A percentile compares a stretch with the other conserved stretches of the same genome.
phyloP scores from a whole-genome alignment of 164 flowering plant species.

The Amborella trichopoda region DNA sequence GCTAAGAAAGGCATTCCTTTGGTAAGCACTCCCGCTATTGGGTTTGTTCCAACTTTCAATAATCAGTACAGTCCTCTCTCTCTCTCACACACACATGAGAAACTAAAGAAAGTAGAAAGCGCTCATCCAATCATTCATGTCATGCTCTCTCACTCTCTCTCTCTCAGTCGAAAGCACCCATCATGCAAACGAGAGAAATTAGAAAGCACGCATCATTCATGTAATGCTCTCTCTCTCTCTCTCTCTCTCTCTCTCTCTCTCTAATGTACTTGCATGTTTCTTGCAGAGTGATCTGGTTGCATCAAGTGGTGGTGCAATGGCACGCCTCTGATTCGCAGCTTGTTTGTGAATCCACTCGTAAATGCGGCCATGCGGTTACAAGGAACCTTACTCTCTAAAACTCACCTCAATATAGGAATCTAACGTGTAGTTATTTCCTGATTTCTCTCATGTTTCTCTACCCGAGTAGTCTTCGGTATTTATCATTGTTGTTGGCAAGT shows the following conservation, averaged over 20 bases:
- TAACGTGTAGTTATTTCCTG: too few relatives aligned
- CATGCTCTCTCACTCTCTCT: neutral
- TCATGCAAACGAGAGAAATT: too few relatives aligned
- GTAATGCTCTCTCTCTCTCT: neutral
- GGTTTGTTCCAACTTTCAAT: neutral
- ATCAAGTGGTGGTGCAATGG: neutral
- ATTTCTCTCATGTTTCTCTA: too few relatives aligned
- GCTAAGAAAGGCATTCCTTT: constrained; percentile 60
- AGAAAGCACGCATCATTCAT: neutral
- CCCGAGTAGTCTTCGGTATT: too few relatives aligned
- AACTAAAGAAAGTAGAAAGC: too few relatives aligned
- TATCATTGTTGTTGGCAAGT: too few relatives aligned
- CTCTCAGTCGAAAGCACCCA: neutral
- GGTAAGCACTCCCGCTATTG: constrained; percentile 50
- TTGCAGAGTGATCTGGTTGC: neutral
- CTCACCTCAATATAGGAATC: too few relatives aligned
- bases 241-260: neutral
- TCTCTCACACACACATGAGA: neutral
- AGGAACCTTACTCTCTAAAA: too few relatives aligned
- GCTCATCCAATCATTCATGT: too few relatives aligned
- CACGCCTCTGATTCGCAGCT: too few relatives aligned
- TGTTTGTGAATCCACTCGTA: too few relatives aligned
- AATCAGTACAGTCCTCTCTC: neutral
- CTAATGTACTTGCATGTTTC: neutral
- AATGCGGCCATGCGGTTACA: too few relatives aligned